phyloP scores from a whole-genome alignment of 2,329 filamentous ascomycete genomes.

The Pseudogymnoascus sp. region DNA sequence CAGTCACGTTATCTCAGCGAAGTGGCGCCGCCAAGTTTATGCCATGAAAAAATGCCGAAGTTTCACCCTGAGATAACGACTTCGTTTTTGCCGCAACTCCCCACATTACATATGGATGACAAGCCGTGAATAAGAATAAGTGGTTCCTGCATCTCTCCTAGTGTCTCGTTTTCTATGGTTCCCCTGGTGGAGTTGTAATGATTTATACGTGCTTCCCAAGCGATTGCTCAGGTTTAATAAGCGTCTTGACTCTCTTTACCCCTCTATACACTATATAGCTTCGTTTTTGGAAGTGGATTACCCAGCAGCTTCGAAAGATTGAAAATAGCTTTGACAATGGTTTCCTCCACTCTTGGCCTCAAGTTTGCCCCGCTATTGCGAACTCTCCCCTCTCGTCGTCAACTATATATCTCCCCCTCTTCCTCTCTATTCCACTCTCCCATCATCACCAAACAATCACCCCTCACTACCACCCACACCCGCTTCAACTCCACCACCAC shows the following conservation, averaged over 20 bases:
- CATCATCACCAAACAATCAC: background rate
- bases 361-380: background rate
- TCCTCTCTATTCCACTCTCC: background rate
- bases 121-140: background rate
- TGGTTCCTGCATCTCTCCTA: background rate
- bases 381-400: background rate
- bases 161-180: background rate
- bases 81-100: background rate
- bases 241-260: background rate
- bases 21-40: background rate
- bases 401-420: background rate
- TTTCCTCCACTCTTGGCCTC: background rate
- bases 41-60: background rate
- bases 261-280: background rate
- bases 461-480: background rate
- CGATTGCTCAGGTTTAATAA: background rate
- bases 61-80: background rate
- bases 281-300: background rate
- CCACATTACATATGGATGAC: background rate
- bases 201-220: background rate
- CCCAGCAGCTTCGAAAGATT: background rate
- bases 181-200: background rate
- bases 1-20: background rate
- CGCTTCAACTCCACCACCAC: conserved; percentile 1
- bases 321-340: background rate